Percentiles rank a stretch among this genome's conserved stretches.
Evolutionary conservation across 1,284 basidiomycete species (phyloP).

Genomic region (Coniophora puteana): DNA sequence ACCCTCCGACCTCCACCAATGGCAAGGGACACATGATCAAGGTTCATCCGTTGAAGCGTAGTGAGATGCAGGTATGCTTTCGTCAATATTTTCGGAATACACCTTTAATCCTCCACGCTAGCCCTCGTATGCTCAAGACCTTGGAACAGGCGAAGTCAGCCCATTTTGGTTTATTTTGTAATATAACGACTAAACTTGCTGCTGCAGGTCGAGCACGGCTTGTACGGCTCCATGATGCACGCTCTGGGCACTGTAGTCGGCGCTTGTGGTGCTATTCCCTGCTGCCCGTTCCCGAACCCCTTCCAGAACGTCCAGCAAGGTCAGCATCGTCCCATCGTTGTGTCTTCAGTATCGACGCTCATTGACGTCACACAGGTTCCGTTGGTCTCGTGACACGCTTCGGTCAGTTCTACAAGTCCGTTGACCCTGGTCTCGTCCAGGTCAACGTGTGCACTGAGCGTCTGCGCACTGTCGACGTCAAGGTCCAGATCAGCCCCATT

Average conservation of each 20-base stretch:
- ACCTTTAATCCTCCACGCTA: slow-evolving; percentile 25
- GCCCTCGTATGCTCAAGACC: slow-evolving; percentile 88
- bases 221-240: slow-evolving; percentile 83
- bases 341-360: slow-evolving; percentile 8
- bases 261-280: slow-evolving; percentile 78
- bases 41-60: slow-evolving; percentile 79
- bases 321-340: slow-evolving; percentile 16
- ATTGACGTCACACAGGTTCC: slow-evolving; percentile 49
- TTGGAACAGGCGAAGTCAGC: slow-evolving; percentile 63
- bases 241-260: slow-evolving; percentile 57
- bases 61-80: slow-evolving; percentile 76
- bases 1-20: slow-evolving; percentile 28
- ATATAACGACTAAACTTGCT: slow-evolving; percentile 7
- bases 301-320: slow-evolving; percentile 83
- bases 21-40: slow-evolving; percentile 47
- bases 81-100: slow-evolving; percentile 12
- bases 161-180: slow-evolving; percentile 2
- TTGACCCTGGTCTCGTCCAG: slow-evolving; percentile 89
- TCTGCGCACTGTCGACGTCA: slow-evolving; percentile 85
- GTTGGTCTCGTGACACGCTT: slow-evolving; percentile 92
- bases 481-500: slow-evolving; percentile 88
- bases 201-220: slow-evolving; percentile 67
- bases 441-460: slow-evolving; percentile 93
- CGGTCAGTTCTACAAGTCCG: slow-evolving; percentile 92
- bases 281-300: slow-evolving; percentile 78